Percentiles rank a stretch among this genome's conserved stretches.
These are phyloP conservation scores for Penicillium desertorum DNA, from an alignment of 495 filamentous ascomycete species.

Conservation along the genomic window DNA sequence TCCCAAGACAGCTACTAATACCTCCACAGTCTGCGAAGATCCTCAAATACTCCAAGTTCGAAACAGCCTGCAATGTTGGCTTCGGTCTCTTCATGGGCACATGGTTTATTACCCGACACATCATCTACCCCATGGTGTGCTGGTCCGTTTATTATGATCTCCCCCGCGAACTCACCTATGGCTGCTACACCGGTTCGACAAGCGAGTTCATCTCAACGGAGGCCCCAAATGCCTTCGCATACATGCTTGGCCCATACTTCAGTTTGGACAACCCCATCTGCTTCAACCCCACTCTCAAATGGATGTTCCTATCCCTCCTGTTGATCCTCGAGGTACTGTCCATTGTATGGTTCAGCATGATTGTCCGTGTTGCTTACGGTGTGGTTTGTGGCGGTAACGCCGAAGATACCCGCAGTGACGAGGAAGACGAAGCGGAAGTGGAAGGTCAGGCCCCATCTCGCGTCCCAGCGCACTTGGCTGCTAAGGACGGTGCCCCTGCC, in stretches of 20 bases:
- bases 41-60: slow-evolving; percentile 81
- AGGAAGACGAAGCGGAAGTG: slow-evolving; percentile 69
- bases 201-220: slow-evolving; percentile 53
- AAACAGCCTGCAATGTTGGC: slow-evolving; percentile 71
- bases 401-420: slow-evolving; percentile 85
- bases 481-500: slow-evolving; percentile 31
- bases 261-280: slow-evolving; percentile 70
- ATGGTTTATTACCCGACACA: slow-evolving; percentile 83
- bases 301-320: slow-evolving; percentile 71
- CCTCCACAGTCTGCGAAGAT: slow-evolving; percentile 77
- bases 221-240: slow-evolving; percentile 55
- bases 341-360: slow-evolving; percentile 88
- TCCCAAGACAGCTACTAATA: slow-evolving; percentile 6
- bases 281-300: slow-evolving; percentile 69
- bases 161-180: slow-evolving; percentile 58
- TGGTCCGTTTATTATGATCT: slow-evolving; percentile 79
- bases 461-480: slow-evolving; percentile 34
- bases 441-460: slow-evolving; percentile 40
- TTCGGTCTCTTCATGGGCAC: slow-evolving; percentile 85
- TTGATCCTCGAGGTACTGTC: slow-evolving; percentile 77
- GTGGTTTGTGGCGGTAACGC: slow-evolving; percentile 75
- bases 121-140: slow-evolving; percentile 73
- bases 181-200: slow-evolving; percentile 66
- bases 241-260: slow-evolving; percentile 69
- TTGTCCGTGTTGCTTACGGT: slow-evolving; percentile 71